Conservation (phyloP, 208 protist genomes). For the Leishmania mexicana region DNA sequence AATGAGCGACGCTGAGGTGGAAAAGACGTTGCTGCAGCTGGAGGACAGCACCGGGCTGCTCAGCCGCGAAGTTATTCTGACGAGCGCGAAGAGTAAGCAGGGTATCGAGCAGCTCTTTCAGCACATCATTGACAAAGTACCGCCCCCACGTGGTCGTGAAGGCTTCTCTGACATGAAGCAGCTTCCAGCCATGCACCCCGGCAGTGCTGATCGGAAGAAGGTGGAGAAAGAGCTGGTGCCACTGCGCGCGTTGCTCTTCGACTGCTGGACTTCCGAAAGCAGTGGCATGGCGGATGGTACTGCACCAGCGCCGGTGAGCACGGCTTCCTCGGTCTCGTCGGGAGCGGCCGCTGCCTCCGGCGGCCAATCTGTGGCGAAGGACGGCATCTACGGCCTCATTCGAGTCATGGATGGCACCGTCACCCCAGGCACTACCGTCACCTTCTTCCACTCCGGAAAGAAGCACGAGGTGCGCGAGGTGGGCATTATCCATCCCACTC, state of each 20-base stretch:
- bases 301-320: background rate
- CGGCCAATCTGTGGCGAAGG: slow-evolving; percentile 29
- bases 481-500: slow-evolving; percentile 95
- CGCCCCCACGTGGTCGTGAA: slow-evolving; percentile 57
- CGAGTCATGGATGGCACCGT: slow-evolving; percentile 92
- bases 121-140: slow-evolving; percentile 92
- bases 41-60: slow-evolving; percentile 89
- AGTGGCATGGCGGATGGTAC: slow-evolving; percentile 75
- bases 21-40: slow-evolving; percentile 76
- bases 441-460: slow-evolving; percentile 60
- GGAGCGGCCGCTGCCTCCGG: background rate
- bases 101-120: slow-evolving; percentile 90
- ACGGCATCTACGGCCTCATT: slow-evolving; percentile 82
- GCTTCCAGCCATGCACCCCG: slow-evolving; percentile 66
- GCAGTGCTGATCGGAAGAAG: slow-evolving; percentile 48
- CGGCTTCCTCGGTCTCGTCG: slow-evolving; percentile 2
- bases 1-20: slow-evolving; percentile 69
- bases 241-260: slow-evolving; percentile 95
- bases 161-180: slow-evolving; percentile 84
- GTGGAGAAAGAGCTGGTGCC: slow-evolving; percentile 69
- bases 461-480: slow-evolving; percentile 91
- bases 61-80: slow-evolving; percentile 83
- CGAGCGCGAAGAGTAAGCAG: slow-evolving; percentile 92
- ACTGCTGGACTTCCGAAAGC: slow-evolving; percentile 94
- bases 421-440: slow-evolving; percentile 69